Base-by-base conservation (phyloP, 257 asterid genomes). In the Nemophila menziesii region DNA sequence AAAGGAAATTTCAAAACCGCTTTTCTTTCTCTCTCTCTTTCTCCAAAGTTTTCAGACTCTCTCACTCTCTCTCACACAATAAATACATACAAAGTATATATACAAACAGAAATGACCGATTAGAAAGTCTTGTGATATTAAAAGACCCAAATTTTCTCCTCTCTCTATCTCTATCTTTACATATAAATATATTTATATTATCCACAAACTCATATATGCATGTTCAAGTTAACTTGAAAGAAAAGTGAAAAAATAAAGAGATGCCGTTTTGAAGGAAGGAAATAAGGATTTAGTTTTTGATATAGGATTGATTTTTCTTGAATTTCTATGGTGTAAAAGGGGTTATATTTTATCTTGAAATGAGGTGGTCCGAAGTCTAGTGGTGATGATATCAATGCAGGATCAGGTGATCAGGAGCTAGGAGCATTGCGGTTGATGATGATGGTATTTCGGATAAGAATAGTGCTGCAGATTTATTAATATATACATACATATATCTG, bases 351-450 rank as follows among this genome's bases (percentile, higher is more conserved):
- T 27, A 3, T 17, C 37, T 17, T 21, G 26, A 10, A 7, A 13
- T 22, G 43, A 38, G n/a, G 44, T n/a, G n/a, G n/a, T n/a, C n/a
- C n/a, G n/a, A n/a, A n/a, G n/a, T n/a, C n/a, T n/a, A n/a, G n/a
- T 52, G 69, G 62, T 47, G 74, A 55, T 60, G 51, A 48, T 68
- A 53, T 42, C 77, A 73, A 75, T 79, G 86, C 69, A 39, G 77
- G 61, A 43, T 23, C 29, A 45, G 41, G 20, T 18, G 46, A 11
- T 40, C 24, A 40, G 23, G 45, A 16, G 1, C 12, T 21, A 29
- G 36, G 3, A 29, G 36, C 36, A 29, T 29, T 29, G 36, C 22
- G 23, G 43, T 38, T 38, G 51, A 16, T 21, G 23, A 11, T 46
- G 43, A 43, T 47, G 52, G 49, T 16, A 33, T 45, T 60, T 60